A percentile compares a stretch with the other conserved stretches of the same genome.
phyloP scores from a whole-genome alignment of 1,284 basidiomycete species.

The Mycosarcoma mackinlayi region DNA sequence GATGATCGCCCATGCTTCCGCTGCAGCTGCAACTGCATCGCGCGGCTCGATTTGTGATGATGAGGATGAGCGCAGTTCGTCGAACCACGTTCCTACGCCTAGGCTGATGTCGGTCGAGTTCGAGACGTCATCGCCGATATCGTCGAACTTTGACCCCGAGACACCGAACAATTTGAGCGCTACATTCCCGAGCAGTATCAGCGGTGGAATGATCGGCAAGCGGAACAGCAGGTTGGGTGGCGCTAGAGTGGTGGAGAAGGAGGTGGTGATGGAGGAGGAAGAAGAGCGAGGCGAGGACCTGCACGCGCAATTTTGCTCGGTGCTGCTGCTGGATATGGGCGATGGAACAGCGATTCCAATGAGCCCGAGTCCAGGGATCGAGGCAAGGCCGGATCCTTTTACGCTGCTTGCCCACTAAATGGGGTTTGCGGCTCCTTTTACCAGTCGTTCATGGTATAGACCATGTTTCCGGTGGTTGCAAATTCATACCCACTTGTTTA shows the following conservation, averaged over 20 bases:
- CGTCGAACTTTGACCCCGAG: conserved; percentile 21
- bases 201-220: no score
- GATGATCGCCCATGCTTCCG: neutral
- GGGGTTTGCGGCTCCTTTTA: neutral
- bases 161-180: conserved; percentile 15
- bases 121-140: conserved; percentile 6
- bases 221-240: no score
- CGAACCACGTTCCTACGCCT: conserved; percentile 18
- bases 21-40: neutral
- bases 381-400: conserved; percentile 15
- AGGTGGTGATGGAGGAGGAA: neutral
- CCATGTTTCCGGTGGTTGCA: neutral
- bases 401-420: conserved; percentile 13
- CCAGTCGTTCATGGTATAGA: neutral
- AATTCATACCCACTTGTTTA: neutral
- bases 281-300: conserved; percentile 8
- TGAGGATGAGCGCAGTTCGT: neutral
- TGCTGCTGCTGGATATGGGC: conserved; percentile 29
- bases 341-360: conserved; percentile 32
- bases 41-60: neutral
- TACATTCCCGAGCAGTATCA: conserved; percentile 4
- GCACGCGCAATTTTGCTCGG: conserved; percentile 34
- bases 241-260: neutral
- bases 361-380: conserved; percentile 11
- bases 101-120: conserved; percentile 7